Base-by-base conservation (phyloP, 768 basidiomycete species). In the Suillus plorans region DNA sequence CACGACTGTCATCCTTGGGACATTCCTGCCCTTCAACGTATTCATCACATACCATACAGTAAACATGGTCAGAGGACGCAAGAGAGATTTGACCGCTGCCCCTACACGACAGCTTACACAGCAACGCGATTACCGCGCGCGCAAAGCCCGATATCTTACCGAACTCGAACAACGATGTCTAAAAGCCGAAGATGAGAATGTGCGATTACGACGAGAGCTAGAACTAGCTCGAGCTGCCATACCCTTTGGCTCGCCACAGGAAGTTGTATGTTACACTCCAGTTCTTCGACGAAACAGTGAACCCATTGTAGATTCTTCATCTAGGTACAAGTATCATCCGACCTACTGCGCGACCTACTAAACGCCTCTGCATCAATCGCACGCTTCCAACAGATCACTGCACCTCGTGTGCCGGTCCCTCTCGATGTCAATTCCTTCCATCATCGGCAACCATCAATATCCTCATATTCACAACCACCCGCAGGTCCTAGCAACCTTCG, bases 71-170 rank as follows among this genome's bases (percentile, higher is more conserved):
- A 80, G 87, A 74, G 87, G 87, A 50, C 85, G 87, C 69, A 86
- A 87, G 75, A 87, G 86, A 74, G 86, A 89, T 75, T 74, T 84
- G 44, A 84, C 85, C 28, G 86, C 85, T 60, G 85, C 86, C 31
- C 81, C 85, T 4, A 82, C 85, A 25, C 82, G 87, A 36, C 82
- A 85, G 49, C 80, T 89, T 36, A 79, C 83, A 56, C 85, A 87
- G 68, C 87, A 89, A 71, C 82, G 87, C 13, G 87, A 87, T 73
- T 89, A 88, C 70, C 83, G 87, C 22, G 87, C 86, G 8, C 80
- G 87, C 60, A 85, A 85, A 69, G 84, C 85, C 5, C 80, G 80
- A 62, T 85, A 88, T 74, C 72, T 88, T 57, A 74, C 81, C 5
- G 84, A 84, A 52, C 80, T 89, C 49, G 86, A 89, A 70, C 79